Evolutionary conservation across 495 filamentous ascomycete species (phyloP).

Genomic region (Daldinia vernicosa): DNA sequence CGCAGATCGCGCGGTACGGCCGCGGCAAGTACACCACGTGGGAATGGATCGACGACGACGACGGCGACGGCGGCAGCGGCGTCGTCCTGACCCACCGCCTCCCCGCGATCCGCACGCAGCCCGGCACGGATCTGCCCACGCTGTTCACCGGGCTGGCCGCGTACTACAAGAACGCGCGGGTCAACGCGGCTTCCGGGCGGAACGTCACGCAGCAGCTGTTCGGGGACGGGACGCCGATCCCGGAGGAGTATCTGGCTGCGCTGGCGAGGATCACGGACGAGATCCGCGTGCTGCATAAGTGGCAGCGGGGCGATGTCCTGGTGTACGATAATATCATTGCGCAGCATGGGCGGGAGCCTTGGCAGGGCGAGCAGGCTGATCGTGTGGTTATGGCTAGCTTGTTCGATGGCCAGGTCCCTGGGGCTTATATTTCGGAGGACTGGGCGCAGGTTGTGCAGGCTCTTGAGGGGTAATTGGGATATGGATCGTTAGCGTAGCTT

Average conservation of each 20-base stretch:
- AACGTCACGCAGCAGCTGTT: conserved; percentile 48
- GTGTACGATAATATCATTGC: conserved; percentile 60
- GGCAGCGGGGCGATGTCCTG: conserved; percentile 53
- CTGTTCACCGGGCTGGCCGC: conserved; percentile 62
- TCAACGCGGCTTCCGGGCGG: conserved; percentile 37
- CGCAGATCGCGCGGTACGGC: conserved; percentile 58
- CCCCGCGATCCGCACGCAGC: conserved; percentile 57
- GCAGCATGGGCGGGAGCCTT: conserved; percentile 59
- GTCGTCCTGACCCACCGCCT: conserved; percentile 52
- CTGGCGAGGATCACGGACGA: conserved; percentile 60
- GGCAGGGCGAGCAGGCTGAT: conserved; percentile 57
- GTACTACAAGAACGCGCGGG: conserved; percentile 53
- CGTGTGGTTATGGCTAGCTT: conserved; percentile 57
- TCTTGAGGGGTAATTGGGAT: conserved; percentile 22
- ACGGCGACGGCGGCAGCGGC: too few species aligned
- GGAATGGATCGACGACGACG: conserved; percentile 57
- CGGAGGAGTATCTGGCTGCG: conserved; percentile 56
- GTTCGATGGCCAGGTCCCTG: conserved; percentile 54
- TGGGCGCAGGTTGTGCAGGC: conserved; percentile 60
- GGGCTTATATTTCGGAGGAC: conserved; percentile 53
- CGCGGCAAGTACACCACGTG: conserved; percentile 52
- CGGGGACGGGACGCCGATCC: conserved; percentile 63
- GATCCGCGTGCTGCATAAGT: conserved; percentile 56
- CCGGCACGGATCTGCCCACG: conserved; percentile 57
- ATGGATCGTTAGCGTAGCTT: background rate